These are phyloP conservation scores for Penicillium coffeae DNA, from an alignment of 495 filamentous ascomycete species.

Conservation along the genomic window DNA sequence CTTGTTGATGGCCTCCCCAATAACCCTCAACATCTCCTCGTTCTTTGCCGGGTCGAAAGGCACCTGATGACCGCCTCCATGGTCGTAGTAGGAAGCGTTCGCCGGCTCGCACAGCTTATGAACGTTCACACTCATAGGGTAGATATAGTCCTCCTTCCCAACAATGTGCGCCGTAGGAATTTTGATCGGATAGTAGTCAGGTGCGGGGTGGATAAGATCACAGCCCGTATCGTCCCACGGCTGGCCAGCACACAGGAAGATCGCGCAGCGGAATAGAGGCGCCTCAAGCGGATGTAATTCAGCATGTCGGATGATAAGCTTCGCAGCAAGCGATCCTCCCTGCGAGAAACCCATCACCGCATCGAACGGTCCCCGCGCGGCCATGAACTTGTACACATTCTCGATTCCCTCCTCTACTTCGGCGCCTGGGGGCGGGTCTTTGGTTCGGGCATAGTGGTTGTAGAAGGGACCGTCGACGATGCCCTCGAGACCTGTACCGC, in stretches of 20 bases:
- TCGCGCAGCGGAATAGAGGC: slow-evolving; percentile 36
- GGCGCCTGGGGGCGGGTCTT: slow-evolving; percentile 17
- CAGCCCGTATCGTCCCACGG: slow-evolving; percentile 30
- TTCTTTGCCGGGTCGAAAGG: slow-evolving; percentile 38
- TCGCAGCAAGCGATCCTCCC: slow-evolving; percentile 36
- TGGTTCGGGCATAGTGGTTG: slow-evolving; percentile 32
- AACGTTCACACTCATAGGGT: slow-evolving; percentile 26
- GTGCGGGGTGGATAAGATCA: slow-evolving; percentile 8
- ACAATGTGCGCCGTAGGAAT: slow-evolving; percentile 43
- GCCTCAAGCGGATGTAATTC: slow-evolving; percentile 20
- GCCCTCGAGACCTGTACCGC: slow-evolving; percentile 29
- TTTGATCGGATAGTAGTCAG: slow-evolving; percentile 20
- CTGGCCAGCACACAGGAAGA: slow-evolving; percentile 36
- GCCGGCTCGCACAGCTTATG: slow-evolving; percentile 35
- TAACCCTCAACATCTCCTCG: slow-evolving; percentile 27
- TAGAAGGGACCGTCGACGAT: slow-evolving; percentile 37
- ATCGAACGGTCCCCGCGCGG: slow-evolving; percentile 41
- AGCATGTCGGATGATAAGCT: slow-evolving; percentile 34
- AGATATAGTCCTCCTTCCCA: slow-evolving; percentile 31
- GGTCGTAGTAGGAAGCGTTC: slow-evolving; percentile 32
- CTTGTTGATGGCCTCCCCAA: slow-evolving; percentile 29
- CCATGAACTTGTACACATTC: slow-evolving; percentile 28
- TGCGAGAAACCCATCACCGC: slow-evolving; percentile 46
- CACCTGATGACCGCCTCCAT: slow-evolving; percentile 38
- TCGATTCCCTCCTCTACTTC: slow-evolving; percentile 29